Percentiles rank a stretch among this genome's conserved stretches.
Evolutionary conservation across 495 filamentous ascomycete genomes (phyloP).

Genomic region (Gamarada debralockiae): DNA sequence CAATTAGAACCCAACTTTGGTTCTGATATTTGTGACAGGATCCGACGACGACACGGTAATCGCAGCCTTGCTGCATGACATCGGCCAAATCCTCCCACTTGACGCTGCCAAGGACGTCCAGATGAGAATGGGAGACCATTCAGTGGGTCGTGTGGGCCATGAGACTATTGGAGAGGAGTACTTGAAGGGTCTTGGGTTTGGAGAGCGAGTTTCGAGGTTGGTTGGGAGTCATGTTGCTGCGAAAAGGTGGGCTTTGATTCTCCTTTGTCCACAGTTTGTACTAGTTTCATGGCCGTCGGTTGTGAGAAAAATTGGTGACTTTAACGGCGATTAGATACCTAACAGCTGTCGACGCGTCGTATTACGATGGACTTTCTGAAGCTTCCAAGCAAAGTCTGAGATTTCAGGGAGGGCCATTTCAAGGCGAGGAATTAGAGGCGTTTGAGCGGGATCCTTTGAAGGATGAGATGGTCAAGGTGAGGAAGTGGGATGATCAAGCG

Average conservation of each 20-base stretch:
- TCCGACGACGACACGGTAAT: conserved; percentile 34
- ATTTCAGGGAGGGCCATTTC: conserved; percentile 43
- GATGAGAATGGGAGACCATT: conserved; percentile 14
- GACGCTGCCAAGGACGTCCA: conserved; percentile 2
- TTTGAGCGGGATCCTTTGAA: conserved; percentile 29
- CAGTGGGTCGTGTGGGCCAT: conserved; percentile 40
- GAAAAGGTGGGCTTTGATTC: conserved; percentile 28
- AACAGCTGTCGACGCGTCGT: conserved; percentile 34
- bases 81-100: conserved; percentile 36
- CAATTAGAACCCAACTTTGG: background rate
- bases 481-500: conserved; percentile 41
- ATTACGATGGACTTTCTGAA: conserved; percentile 34
- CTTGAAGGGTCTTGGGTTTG: conserved; percentile 35
- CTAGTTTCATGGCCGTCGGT: no score
- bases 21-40: conserved; percentile 12
- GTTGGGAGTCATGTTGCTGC: conserved; percentile 43
- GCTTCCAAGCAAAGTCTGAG: conserved; percentile 36
- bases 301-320: no score
- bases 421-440: conserved; percentile 28
- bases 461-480: conserved; percentile 36
- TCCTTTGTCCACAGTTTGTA: no score
- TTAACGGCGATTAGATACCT: conserved; percentile 34
- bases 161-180: conserved; percentile 39
- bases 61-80: conserved; percentile 42
- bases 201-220: conserved; percentile 32